These are phyloP conservation scores for Globisporangium splendens DNA, from an alignment of 352 stramenopile species.

Conservation along the genomic window DNA sequence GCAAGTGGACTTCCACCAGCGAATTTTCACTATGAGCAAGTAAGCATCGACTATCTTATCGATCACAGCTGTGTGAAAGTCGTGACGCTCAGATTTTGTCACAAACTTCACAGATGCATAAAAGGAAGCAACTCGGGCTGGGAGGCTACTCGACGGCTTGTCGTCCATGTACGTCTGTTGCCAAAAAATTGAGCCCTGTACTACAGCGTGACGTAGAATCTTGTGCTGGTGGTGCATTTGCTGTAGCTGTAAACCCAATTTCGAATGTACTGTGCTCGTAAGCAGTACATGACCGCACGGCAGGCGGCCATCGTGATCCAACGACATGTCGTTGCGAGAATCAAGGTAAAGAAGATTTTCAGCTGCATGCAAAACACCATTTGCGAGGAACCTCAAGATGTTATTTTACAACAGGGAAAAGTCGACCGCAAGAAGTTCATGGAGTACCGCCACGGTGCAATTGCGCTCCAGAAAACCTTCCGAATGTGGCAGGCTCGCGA, in stretches of 20 bases:
- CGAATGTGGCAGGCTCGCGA: conserved; percentile 28
- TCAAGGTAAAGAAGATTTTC: conserved; percentile 37
- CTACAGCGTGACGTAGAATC: background rate
- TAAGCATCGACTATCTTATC: conserved; percentile 15
- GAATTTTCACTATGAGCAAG: conserved; percentile 61
- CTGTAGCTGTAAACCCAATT: conserved; percentile 69
- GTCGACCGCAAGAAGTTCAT: conserved; percentile 29
- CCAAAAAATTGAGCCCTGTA: background rate
- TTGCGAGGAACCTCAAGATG: background rate
- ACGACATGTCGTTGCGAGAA: conserved; percentile 38
- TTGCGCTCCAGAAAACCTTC: conserved; percentile 41
- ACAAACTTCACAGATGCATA: conserved; percentile 28
- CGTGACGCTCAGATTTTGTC: background rate
- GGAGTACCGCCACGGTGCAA: conserved; percentile 25
- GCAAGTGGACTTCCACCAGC: conserved; percentile 71
- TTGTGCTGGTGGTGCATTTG: background rate
- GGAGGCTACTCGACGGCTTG: conserved; percentile 60
- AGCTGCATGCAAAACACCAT: too few relatives aligned
- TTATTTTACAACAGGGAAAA: conserved; percentile 16
- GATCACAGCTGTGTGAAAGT: background rate
- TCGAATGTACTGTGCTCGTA: conserved; percentile 61
- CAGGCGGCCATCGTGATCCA: conserved; percentile 49
- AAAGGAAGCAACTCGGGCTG: conserved; percentile 54
- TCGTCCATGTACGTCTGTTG: conserved; percentile 47
- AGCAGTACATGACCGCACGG: conserved; percentile 36